Conservation (phyloP, 2,329 filamentous ascomycete species). For the Colletotrichum phormii region DNA sequence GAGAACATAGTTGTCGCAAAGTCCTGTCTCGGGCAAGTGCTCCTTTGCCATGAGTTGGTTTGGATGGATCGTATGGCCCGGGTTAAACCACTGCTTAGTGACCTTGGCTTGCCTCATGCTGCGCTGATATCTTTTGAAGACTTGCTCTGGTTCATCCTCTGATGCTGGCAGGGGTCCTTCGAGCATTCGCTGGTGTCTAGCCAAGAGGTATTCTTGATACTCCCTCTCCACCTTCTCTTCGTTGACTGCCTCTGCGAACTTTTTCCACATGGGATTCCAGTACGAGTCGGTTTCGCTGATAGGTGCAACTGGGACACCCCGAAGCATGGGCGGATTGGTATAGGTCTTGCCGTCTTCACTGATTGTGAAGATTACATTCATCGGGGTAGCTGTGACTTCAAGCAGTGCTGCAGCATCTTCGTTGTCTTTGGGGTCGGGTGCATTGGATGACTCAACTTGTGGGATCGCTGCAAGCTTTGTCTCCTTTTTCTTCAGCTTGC, state of each 20-base stretch:
- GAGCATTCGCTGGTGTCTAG: not conserved
- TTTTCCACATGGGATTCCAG: slow-evolving; percentile 47
- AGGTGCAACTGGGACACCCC: slow-evolving; percentile 42
- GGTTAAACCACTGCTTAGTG: slow-evolving; percentile 49
- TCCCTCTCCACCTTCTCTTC: slow-evolving; percentile 34
- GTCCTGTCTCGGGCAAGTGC: slow-evolving; percentile 44
- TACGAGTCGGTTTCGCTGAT: slow-evolving; percentile 45
- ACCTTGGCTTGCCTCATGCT: slow-evolving; percentile 47
- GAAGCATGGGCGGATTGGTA: slow-evolving; percentile 40
- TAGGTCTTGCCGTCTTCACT: slow-evolving; percentile 42
- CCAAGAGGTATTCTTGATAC: slow-evolving; percentile 11
- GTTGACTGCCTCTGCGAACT: slow-evolving; percentile 44
- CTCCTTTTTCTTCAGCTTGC: not conserved
- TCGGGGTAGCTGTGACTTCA: slow-evolving; percentile 31
- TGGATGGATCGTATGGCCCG: slow-evolving; percentile 45
- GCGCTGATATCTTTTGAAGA: slow-evolving; percentile 14
- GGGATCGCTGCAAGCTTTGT: slow-evolving; percentile 14
- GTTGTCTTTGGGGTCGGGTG: slow-evolving; percentile 15
- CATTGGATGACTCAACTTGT: slow-evolving; percentile 14
- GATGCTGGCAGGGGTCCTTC: not conserved
- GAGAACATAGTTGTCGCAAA: slow-evolving; percentile 50
- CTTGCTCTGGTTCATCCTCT: slow-evolving; percentile 15
- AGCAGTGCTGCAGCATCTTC: slow-evolving; percentile 21
- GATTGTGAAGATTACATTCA: slow-evolving; percentile 15
- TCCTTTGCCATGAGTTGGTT: slow-evolving; percentile 50